phyloP scores from a whole-genome alignment of 2,329 filamentous ascomycete species.

The Dichotomopilus funicola region DNA sequence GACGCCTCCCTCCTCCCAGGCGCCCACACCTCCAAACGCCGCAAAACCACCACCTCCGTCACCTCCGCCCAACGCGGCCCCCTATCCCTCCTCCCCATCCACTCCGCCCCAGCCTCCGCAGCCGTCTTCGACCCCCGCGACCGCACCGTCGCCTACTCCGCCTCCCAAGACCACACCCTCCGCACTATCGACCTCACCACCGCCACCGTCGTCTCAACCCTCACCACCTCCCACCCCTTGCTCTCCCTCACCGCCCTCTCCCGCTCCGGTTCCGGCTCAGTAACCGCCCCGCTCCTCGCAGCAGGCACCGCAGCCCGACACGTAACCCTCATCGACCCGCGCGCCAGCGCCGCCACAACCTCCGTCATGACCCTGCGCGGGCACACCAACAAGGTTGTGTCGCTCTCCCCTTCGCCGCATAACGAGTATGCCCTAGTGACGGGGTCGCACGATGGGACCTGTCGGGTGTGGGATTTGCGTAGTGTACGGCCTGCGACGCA shows the following conservation, averaged over 20 bases:
- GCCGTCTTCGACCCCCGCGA: slow-evolving; percentile 82
- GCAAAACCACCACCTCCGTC: slow-evolving; percentile 57
- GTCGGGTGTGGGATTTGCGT: slow-evolving; percentile 88
- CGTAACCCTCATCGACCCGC: slow-evolving; percentile 88
- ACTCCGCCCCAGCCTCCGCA: slow-evolving; percentile 69
- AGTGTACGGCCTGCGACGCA: slow-evolving; percentile 54
- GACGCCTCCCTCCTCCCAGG: slow-evolving; percentile 63
- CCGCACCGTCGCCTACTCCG: slow-evolving; percentile 82
- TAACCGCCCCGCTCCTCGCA: slow-evolving; percentile 41
- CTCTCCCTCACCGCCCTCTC: slow-evolving; percentile 71
- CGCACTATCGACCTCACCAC: slow-evolving; percentile 89
- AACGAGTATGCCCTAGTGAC: slow-evolving; percentile 80
- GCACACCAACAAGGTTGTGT: slow-evolving; percentile 67
- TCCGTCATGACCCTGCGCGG: slow-evolving; percentile 87
- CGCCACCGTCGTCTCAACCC: slow-evolving; percentile 66
- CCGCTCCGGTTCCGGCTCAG: slow-evolving; percentile 46
- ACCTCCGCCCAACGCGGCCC: slow-evolving; percentile 63
- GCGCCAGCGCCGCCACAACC: slow-evolving; percentile 67
- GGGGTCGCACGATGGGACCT: slow-evolving; percentile 87
- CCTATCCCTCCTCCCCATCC: slow-evolving; percentile 63
- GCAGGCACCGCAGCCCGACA: slow-evolving; percentile 80
- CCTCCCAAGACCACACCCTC: slow-evolving; percentile 84
- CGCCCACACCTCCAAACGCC: slow-evolving; percentile 64
- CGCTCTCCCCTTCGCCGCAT: slow-evolving; percentile 45
- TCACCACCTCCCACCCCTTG: slow-evolving; percentile 77